These are phyloP conservation scores for Gymnopus androsaceus DNA, from an alignment of 1,284 basidiomycete genomes.

Conservation along the genomic window DNA sequence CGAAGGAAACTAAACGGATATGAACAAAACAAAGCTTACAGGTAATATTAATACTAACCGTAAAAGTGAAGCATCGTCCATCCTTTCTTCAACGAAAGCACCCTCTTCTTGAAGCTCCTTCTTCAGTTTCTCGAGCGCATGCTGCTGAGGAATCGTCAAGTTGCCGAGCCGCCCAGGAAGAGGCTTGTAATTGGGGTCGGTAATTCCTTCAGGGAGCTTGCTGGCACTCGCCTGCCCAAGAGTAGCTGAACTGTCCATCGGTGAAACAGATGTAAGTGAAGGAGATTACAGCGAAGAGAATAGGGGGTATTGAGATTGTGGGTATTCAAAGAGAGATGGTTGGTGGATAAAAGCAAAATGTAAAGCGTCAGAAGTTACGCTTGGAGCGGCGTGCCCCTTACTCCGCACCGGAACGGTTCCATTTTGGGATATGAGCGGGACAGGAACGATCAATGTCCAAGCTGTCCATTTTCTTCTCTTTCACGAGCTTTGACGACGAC, in stretches of 20 bases:
- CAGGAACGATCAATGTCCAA: no score
- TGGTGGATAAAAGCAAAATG: background rate
- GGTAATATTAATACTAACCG: conserved; percentile 79
- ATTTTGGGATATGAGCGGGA: no score
- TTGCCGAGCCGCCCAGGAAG: conserved; percentile 75
- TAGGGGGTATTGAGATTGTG: background rate
- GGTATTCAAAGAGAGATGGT: background rate
- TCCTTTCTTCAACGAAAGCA: conserved; percentile 64
- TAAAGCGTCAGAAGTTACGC: no score
- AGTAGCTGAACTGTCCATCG: conserved; percentile 1
- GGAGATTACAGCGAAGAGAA: background rate
- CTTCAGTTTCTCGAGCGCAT: conserved; percentile 74
- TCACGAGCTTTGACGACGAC: no score
- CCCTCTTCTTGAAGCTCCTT: conserved; percentile 67
- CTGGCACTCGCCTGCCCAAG: conserved; percentile 29
- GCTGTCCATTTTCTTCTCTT: no score
- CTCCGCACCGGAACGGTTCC: no score
- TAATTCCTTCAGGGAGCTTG: conserved; percentile 8
- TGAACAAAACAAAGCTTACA: conserved; percentile 61
- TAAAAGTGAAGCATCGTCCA: conserved; percentile 81
- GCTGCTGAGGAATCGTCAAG: conserved; percentile 69
- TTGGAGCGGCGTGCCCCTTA: no score
- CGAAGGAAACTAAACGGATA: conserved; percentile 72
- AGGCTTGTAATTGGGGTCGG: conserved; percentile 35
- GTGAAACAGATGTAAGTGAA: background rate